Conservation (phyloP, 116 monocot genomes). For the Phalaenopsis hybrid region DNA sequence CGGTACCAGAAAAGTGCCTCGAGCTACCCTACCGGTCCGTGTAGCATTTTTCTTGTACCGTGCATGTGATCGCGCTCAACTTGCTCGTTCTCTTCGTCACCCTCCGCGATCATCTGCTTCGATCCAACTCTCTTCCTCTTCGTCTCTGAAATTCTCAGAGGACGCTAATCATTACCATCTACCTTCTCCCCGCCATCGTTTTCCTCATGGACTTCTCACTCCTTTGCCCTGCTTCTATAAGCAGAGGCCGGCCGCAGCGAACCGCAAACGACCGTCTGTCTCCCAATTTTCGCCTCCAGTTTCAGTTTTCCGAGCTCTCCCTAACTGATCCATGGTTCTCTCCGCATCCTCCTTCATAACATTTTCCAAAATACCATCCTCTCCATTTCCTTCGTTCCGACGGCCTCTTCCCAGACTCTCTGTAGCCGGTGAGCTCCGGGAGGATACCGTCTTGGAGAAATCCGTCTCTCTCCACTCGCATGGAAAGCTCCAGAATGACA, state of each 20-base stretch:
- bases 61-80: too few species aligned
- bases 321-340: constrained; percentile 8
- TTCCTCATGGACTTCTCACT: constrained; percentile 11
- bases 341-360: not conserved
- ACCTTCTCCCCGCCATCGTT: constrained; percentile 5
- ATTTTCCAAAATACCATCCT: constrained; percentile 3
- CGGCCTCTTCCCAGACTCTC: not conserved
- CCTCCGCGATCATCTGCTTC: too few species aligned
- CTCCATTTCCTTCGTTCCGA: constrained; percentile 4
- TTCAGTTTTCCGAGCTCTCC: not conserved
- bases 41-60: not conserved
- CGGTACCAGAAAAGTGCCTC: not conserved
- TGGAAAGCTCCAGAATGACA: not conserved
- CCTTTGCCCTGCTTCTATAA: not conserved
- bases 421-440: not conserved
- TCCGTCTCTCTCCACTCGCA: not conserved
- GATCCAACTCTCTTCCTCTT: not conserved
- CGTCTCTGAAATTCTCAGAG: not conserved
- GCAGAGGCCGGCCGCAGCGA: not conserved
- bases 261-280: not conserved
- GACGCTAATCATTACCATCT: constrained; percentile 1
- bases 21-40: not conserved
- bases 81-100: too few species aligned
- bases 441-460: not conserved
- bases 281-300: not conserved